These are phyloP conservation scores for Aspergillus fructus DNA, from an alignment of 2,329 filamentous ascomycete species.

Conservation along the genomic window DNA sequence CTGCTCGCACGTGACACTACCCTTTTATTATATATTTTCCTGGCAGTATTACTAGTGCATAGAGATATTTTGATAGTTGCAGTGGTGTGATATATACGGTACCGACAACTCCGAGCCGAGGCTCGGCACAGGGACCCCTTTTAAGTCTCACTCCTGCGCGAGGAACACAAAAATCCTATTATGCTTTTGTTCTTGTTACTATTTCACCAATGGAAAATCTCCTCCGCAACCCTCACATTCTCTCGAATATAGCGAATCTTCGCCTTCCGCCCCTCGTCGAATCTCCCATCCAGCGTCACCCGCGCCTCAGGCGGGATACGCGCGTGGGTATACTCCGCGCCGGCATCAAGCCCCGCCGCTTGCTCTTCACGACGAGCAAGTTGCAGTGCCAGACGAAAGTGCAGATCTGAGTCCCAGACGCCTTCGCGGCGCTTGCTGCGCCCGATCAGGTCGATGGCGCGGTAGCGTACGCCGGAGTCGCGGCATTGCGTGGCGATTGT, in stretches of 20 bases:
- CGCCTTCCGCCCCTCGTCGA: slow-evolving; percentile 8
- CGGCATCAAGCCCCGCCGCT: slow-evolving; percentile 8
- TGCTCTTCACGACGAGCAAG: slow-evolving; percentile 21
- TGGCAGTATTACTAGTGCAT: no score
- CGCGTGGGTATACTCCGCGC: background rate
- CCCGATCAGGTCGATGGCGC: slow-evolving; percentile 61
- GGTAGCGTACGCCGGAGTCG: slow-evolving; percentile 55
- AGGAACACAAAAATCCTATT: no score
- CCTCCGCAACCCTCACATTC: background rate
- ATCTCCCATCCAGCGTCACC: slow-evolving; percentile 2
- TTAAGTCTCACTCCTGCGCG: no score
- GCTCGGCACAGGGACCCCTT: no score
- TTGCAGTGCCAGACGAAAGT: slow-evolving; percentile 18
- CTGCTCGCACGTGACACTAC: no score
- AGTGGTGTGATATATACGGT: no score
- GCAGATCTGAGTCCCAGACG: slow-evolving; percentile 58
- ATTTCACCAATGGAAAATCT: slow-evolving; percentile 1
- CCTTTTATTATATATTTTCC: no score
- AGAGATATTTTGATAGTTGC: no score
- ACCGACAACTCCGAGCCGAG: no score
- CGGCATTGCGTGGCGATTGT: slow-evolving; percentile 67
- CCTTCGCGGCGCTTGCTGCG: slow-evolving; percentile 64
- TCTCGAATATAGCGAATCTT: slow-evolving; percentile 4
- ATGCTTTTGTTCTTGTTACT: background rate
- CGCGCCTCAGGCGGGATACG: slow-evolving; percentile 9